Conservation (phyloP, 192 early-diverging fungal genomes). For the Pilobolus umbonatus region DNA sequence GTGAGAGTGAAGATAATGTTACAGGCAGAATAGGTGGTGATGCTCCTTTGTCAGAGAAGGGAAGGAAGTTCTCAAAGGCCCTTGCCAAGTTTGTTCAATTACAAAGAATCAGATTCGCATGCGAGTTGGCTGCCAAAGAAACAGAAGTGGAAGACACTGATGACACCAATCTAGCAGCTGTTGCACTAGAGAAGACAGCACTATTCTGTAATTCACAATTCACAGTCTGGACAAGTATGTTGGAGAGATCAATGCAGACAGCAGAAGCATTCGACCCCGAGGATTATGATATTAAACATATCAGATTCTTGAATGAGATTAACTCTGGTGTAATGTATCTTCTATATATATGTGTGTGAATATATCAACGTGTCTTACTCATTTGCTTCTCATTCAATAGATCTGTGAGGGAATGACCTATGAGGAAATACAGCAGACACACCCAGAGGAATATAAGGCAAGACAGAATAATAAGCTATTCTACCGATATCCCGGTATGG, state of each 20-base stretch:
- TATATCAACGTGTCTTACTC: not conserved
- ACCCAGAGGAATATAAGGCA: slow-evolving; percentile 78
- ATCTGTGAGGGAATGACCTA: slow-evolving; percentile 73
- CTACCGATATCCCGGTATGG: slow-evolving; percentile 94
- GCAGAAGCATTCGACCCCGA: slow-evolving; percentile 74
- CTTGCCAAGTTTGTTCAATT: slow-evolving; percentile 72
- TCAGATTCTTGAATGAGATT: slow-evolving; percentile 88
- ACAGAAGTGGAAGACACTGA: slow-evolving; percentile 16
- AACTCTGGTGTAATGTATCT: slow-evolving; percentile 63
- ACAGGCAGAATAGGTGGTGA: slow-evolving; percentile 72
- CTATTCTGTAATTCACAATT: slow-evolving; percentile 57
- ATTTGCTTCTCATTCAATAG: not conserved
- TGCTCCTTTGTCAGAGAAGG: slow-evolving; percentile 57
- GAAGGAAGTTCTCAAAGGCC: slow-evolving; percentile 67
- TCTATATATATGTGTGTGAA: not conserved
- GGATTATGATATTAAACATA: slow-evolving; percentile 70
- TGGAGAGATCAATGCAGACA: slow-evolving; percentile 80
- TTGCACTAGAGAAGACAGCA: too few relatives aligned
- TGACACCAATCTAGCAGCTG: too few relatives aligned
- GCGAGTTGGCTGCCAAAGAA: slow-evolving; percentile 32
- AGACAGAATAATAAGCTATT: slow-evolving; percentile 85
- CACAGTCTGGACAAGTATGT: slow-evolving; percentile 86
- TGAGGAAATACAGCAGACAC: slow-evolving; percentile 68
- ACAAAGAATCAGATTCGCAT: slow-evolving; percentile 46
- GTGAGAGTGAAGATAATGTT: slow-evolving; percentile 86